phyloP scores from a whole-genome alignment of 2,329 filamentous ascomycete genomes.

The Cladosporium cucumerinum region DNA sequence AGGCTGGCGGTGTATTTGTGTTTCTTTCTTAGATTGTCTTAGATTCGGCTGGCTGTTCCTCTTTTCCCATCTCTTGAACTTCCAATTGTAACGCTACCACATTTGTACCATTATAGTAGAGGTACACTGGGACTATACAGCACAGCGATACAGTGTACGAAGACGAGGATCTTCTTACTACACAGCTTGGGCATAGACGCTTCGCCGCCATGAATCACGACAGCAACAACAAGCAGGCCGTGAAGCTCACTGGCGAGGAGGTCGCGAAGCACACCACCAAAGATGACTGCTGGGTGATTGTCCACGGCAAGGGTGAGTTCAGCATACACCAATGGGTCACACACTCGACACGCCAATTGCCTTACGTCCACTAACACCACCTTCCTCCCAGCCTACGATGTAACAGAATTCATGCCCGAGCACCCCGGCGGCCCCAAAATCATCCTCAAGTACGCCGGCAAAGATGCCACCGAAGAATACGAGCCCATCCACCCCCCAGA shows the following conservation, averaged over 20 bases:
- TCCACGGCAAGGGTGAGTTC: slow-evolving; percentile 63
- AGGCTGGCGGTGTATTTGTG: not conserved
- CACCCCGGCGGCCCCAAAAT: slow-evolving; percentile 88
- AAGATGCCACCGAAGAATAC: slow-evolving; percentile 89
- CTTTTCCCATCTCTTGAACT: not conserved
- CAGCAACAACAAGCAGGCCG: slow-evolving; percentile 40
- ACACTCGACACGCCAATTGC: not conserved
- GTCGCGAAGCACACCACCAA: slow-evolving; percentile 72
- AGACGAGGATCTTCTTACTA: not conserved
- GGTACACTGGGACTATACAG: not conserved
- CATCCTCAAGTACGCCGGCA: slow-evolving; percentile 94
- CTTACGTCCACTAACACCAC: not conserved
- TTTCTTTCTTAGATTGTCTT: not conserved
- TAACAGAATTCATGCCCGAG: slow-evolving; percentile 67
- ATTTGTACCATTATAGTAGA: not conserved
- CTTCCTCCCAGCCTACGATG: slow-evolving; percentile 58
- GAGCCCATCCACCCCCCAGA: slow-evolving; percentile 87
- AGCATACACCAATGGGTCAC: not conserved
- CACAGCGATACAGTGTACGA: not conserved
- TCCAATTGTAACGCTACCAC: not conserved
- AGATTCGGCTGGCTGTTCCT: not conserved
- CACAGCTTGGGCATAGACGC: not conserved
- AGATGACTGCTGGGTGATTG: slow-evolving; percentile 88
- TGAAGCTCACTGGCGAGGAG: slow-evolving; percentile 50
- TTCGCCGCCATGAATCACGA: slow-evolving; percentile 42